Evolutionary conservation across 2,329 filamentous ascomycete genomes (phyloP).

Genomic region (Clarireedia homoeocarpa): DNA sequence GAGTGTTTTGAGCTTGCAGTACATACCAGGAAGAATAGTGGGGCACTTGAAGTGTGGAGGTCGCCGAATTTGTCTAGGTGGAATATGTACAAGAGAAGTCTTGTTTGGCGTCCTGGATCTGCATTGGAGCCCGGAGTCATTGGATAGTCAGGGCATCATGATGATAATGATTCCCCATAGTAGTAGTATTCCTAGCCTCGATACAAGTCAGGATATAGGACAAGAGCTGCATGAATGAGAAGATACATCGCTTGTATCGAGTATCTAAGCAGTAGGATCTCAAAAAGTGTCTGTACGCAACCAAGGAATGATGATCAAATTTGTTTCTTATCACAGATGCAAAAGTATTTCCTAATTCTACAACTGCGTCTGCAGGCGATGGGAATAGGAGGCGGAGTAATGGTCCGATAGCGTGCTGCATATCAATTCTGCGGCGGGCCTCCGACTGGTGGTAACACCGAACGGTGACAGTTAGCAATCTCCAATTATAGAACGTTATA

Average conservation of each 20-base stretch:
- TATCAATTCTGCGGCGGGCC: too few relatives aligned
- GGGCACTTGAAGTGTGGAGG: neutral
- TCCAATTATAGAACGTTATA: neutral
- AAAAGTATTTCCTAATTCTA: too few relatives aligned
- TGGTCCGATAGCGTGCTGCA: too few relatives aligned
- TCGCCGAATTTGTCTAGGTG: neutral
- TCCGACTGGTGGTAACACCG: too few relatives aligned
- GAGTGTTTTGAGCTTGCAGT: neutral
- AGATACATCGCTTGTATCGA: neutral
- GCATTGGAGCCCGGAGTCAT: constrained; percentile 8
- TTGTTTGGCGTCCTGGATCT: constrained; percentile 6
- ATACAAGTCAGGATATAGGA: constrained; percentile 5
- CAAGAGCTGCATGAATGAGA: constrained; percentile 2
- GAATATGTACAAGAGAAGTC: neutral
- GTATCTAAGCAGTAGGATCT: neutral
- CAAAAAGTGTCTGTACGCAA: neutral
- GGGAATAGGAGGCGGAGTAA: too few relatives aligned
- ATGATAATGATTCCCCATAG: neutral
- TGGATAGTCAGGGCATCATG: constrained; percentile 2
- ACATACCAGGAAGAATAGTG: neutral
- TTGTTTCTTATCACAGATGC: too few relatives aligned
- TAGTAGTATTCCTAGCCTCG: constrained; percentile 1
- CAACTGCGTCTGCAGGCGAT: too few relatives aligned
- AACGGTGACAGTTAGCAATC: too few relatives aligned
- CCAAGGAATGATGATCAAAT: too few relatives aligned